Base-by-base conservation (phyloP, 352 stramenopile species). In the Phytophthora sansomeana region DNA sequence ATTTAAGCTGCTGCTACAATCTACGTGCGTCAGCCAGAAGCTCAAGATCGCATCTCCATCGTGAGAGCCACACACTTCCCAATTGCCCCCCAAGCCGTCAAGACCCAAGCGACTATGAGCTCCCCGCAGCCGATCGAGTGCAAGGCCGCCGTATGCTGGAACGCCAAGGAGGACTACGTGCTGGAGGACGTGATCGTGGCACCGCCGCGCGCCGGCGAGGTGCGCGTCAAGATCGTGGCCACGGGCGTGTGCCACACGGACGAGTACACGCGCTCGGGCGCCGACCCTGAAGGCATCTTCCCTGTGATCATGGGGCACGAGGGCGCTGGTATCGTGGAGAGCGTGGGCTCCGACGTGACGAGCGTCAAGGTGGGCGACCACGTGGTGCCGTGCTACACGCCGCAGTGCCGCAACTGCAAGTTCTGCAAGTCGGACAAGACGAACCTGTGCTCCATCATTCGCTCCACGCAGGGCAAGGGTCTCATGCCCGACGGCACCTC, bases 311-410 rank as follows among this genome's bases (percentile, higher is more conserved):
- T 96, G 84, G 88, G 88, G 49, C 88, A 96, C 74, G 88, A 96
- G 59, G 86, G 86, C 24, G 88, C 88, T 17, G 88, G 88, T 38
- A 79, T 95, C 54, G 88, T 96, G 54, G 88, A 96, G 63, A 95
- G 86, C 63, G 85, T 95, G 6, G 88, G 87, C 3, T 75, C 78
- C 9, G 78, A 91, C 41, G 88, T 96, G 41, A 96, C 85, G 8
- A 83, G 75, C 24, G 41, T 96, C 53, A 87, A 96, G 74, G 86
- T 93, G 41, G 88, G 88, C 48, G 88, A 96, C 74, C 84, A 98
- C 68, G 95, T 98, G 33, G 96, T 99, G 71, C 97, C 97, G 35
- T 98, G 94, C 83, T 99, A 98, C 78, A 98, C 90, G 53, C 90
- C 91, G 51, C 84, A 97, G 69, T 97, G 89, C 81, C 85, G 85